Percentiles rank a stretch among this genome's conserved stretches.
phyloP scores from a whole-genome alignment of 2,329 filamentous ascomycete species.

The Dendrostoma leiphaemia region DNA sequence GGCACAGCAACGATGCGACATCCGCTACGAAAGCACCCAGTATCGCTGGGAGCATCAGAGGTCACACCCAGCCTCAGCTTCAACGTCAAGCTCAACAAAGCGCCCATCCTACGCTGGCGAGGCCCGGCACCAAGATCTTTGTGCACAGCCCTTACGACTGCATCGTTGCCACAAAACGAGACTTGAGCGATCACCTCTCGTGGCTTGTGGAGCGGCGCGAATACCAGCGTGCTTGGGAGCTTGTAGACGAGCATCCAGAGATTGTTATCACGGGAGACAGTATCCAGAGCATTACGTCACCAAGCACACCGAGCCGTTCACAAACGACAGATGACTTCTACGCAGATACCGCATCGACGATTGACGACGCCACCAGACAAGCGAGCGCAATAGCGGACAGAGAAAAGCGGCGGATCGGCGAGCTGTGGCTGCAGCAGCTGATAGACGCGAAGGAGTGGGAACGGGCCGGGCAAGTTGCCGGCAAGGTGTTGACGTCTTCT shows the following conservation, averaged over 20 bases:
- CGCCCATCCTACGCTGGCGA: slow-evolving; percentile 53
- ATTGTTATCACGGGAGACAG: slow-evolving; percentile 48
- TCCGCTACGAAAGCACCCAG: slow-evolving; percentile 48
- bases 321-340: slow-evolving; percentile 62
- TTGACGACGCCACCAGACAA: slow-evolving; percentile 56
- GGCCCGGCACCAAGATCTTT: slow-evolving; percentile 70
- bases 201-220: slow-evolving; percentile 83
- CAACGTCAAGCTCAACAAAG: slow-evolving; percentile 30
- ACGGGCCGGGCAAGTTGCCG: slow-evolving; percentile 75
- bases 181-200: slow-evolving; percentile 77
- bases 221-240: slow-evolving; percentile 83
- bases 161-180: slow-evolving; percentile 84
- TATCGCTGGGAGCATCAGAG: slow-evolving; percentile 32
- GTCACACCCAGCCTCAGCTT: too few species aligned
- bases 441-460: slow-evolving; percentile 73
- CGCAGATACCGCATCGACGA: slow-evolving; percentile 66
- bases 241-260: slow-evolving; percentile 86
- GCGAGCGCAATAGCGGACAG: slow-evolving; percentile 70
- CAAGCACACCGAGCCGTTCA: slow-evolving; percentile 32
- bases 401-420: slow-evolving; percentile 88
- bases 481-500: slow-evolving; percentile 76
- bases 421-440: slow-evolving; percentile 88
- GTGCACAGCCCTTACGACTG: slow-evolving; percentile 97
- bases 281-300: slow-evolving; percentile 33
- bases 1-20: slow-evolving; percentile 57